A percentile compares a stretch with the other conserved stretches of the same genome.
Evolutionary conservation across 495 filamentous ascomycete species (phyloP).

Genomic region (Tuber microsphaerosporum): DNA sequence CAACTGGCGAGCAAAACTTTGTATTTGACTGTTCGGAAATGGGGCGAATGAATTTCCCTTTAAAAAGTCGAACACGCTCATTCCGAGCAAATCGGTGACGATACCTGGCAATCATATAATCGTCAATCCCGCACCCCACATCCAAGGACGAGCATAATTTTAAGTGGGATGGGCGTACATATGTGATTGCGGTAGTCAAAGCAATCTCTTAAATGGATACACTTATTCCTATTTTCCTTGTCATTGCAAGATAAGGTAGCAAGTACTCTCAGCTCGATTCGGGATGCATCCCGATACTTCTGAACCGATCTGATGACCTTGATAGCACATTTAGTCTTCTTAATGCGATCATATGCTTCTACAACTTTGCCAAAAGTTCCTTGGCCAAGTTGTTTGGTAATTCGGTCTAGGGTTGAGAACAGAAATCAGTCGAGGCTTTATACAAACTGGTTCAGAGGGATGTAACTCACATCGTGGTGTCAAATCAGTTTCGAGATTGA

Average conservation of each 20-base stretch:
- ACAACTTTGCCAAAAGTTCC: conserved; percentile 98
- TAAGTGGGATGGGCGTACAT: conserved; percentile 48
- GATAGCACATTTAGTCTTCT: conserved; percentile 74
- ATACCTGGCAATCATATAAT: conserved; percentile 50
- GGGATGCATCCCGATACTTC: conserved; percentile 94
- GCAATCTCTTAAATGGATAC: conserved; percentile 93
- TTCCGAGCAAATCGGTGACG: conserved; percentile 90
- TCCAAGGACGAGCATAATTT: conserved; percentile 23
- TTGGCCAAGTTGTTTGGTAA: conserved; percentile 81
- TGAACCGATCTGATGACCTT: conserved; percentile 98
- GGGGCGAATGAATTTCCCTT: conserved; percentile 91
- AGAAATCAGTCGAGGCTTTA: conserved; percentile 39
- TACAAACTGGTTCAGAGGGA: conserved; percentile 11
- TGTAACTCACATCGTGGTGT: conserved; percentile 77
- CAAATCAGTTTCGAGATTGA: conserved; percentile 70
- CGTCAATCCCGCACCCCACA: conserved; percentile 30
- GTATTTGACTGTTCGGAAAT: conserved; percentile 98
- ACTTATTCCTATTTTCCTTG: conserved; percentile 83
- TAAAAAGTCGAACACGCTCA: conserved; percentile 97
- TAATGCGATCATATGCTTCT: conserved; percentile 71
- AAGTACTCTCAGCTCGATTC: conserved; percentile 88
- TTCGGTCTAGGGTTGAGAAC: conserved; percentile 57
- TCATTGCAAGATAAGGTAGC: conserved; percentile 87
- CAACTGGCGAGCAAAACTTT: conserved; percentile 88
- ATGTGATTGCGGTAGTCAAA: conserved; percentile 98